Evolutionary conservation across 1,284 basidiomycete genomes (phyloP), one percentile per base, ranked within the genome.

Genomic region (Xerocomus nothofagi): DNA sequence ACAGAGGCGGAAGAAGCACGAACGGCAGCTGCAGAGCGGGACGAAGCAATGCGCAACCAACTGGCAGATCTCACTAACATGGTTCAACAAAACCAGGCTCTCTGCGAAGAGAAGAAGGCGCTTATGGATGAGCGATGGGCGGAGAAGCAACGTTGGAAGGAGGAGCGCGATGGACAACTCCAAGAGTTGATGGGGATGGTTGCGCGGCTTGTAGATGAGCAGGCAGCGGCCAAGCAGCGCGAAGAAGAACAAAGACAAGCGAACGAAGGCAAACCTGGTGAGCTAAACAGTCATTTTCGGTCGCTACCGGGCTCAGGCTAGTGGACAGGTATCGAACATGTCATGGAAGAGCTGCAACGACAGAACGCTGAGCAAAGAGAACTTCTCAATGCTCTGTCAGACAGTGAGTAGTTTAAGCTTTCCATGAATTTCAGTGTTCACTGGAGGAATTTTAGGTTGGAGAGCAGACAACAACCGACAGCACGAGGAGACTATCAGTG

Each of bases 61-160:
- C 66, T 89, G 20, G 68, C 65, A 3, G 86, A 89, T 53, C 78
- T 89, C 57, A 84, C 86, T 1, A 82, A 82, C 52, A 63, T 88
- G 31, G 73, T 88, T 9, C 80, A 84, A 52, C 78, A 81, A 49
- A 84, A 86, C 52, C 73, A 78, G 1, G 77, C 82, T 21, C 72
- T 77, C 46, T 73, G 75, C 31, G 75, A 78, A 31, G 69, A 71
- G 53, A 86, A 88, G 70, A 80, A 73, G 50, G 71, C 73, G 21
- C 55, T 79, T 11, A 73, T 74, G 69, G 82, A 87, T 14, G 69
- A 79, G 33, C 75, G 80, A 30, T 85, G 77, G 74, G 71, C 70
- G 4, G 77, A 81, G 55, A 87, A 87, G 63, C 65, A 75, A 57
- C 68, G 58, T 12, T 72, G 84, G 44, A 73, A 81, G 39, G 67